Percentiles rank a stretch among this genome's conserved stretches.
Evolutionary conservation across 768 basidiomycete genomes (phyloP).

Genomic region (Suillus placidus): DNA sequence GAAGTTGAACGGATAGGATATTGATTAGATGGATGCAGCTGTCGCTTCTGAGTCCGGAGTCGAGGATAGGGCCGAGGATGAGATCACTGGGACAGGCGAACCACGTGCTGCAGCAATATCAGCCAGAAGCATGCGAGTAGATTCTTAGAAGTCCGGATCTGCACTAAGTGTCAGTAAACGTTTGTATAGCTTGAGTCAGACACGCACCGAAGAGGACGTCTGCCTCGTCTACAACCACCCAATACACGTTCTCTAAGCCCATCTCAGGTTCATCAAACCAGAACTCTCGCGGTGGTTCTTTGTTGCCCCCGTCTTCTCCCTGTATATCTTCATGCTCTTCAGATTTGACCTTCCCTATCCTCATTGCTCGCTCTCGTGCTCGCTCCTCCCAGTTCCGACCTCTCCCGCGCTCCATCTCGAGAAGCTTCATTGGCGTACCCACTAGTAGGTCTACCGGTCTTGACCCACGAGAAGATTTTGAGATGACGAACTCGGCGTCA

Average conservation of each 20-base stretch:
- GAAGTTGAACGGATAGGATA: constrained; percentile 76
- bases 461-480: constrained; percentile 19
- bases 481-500: constrained; percentile 31
- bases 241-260: constrained; percentile 72
- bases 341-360: constrained; percentile 29
- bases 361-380: constrained; percentile 26
- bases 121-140: constrained; percentile 69
- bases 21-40: constrained; percentile 16
- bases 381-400: constrained; percentile 52
- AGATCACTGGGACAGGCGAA: constrained; percentile 23
- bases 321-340: constrained; percentile 27
- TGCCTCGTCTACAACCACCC: constrained; percentile 91
- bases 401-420: constrained; percentile 59
- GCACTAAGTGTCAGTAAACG: constrained; percentile 7
- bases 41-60: constrained; percentile 7
- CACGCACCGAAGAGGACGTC: constrained; percentile 82
- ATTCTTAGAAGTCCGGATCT: constrained; percentile 84
- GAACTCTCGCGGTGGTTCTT: constrained; percentile 32
- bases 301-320: constrained; percentile 28
- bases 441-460: constrained; percentile 57
- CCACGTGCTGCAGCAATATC: constrained; percentile 67
- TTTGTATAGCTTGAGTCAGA: not conserved
- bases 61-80: constrained; percentile 23
- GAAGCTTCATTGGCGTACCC: constrained; percentile 63
- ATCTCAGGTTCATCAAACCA: constrained; percentile 57